Base-by-base conservation (phyloP, 2,329 filamentous ascomycete species). In the Cryphonectria radicalis region DNA sequence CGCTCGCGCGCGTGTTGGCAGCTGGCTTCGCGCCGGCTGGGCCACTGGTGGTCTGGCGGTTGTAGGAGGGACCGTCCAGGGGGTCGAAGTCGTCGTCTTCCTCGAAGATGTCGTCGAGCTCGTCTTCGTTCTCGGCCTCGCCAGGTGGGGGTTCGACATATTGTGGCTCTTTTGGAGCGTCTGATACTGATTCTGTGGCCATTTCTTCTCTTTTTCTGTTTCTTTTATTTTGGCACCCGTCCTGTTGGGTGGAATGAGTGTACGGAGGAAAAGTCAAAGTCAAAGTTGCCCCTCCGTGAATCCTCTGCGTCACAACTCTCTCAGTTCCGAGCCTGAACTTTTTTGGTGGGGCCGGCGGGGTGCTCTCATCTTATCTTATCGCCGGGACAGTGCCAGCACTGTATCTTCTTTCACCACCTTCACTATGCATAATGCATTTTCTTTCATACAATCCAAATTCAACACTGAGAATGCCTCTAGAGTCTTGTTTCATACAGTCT, bases 1-100 rank as follows among this genome's bases (percentile, higher is more conserved):
- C 87, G 35, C 90, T 91, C 35, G 93, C 88, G 73, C 89, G 87
- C 0, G 93, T 95, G 81, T 97, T 97, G 63, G 93, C 90, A 0
- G 88, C 88, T 8, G 93, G 93, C 77, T 91, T 93, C 78, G 96
- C 85, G 73, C 68, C 71, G 43, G 72, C 57, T 82, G 83, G 68
- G 46, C 80, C 81, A 25, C 80, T 76, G 76, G 75, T 72, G 67
- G 73, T 78, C 79, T 97, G 93, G 73, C 94, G 91, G 80, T 97
- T 97, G 85, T 96, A 96, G 10, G 91, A 90, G 10, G 84, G 83
- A 65, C 90, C 46, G 35, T 89, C 76, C 63, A 69, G 86, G 71
- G 67, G 86, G 71, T 90, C 89, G 73, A 92, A 88, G 72, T 90
- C 89, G 70, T 90, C 88, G 60, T 90, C 85, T 13, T 91, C 89